Conservation (phyloP, 108 stramenopile genomes). For the Epipyxis sp. region DNA sequence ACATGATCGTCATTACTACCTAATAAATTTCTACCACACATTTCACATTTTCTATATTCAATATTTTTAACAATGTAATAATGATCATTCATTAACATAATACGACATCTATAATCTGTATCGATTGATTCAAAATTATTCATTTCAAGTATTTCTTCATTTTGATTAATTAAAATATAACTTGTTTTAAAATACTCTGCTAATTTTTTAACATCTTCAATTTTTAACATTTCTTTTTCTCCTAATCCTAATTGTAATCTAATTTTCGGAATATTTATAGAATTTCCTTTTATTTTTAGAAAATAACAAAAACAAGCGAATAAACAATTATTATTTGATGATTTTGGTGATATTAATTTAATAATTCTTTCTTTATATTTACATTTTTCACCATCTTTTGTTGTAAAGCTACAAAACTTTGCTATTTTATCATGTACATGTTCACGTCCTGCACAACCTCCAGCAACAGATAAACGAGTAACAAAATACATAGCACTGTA, state of each 20-base stretch:
- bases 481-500: neutral
- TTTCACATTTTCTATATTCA: neutral
- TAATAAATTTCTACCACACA: neutral
- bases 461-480: neutral
- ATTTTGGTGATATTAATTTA: too few relatives aligned
- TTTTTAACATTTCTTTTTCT: neutral
- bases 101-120: neutral
- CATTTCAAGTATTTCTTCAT: neutral
- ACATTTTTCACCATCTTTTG: neutral
- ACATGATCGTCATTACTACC: neutral
- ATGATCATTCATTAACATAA: neutral
- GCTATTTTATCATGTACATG: neutral
- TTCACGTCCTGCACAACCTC: neutral
- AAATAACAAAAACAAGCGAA: neutral
- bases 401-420: neutral
- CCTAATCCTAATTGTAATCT: too few relatives aligned
- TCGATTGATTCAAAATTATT: neutral
- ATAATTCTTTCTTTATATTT: too few relatives aligned
- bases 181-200: neutral
- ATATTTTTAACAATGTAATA: neutral
- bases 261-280: neutral
- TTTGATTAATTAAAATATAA: conserved; percentile 11
- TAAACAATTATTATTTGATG: conserved; percentile 11
- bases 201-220: neutral
- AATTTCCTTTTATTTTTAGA: neutral